Conservation (phyloP, 768 basidiomycete genomes). For the Rhodotorula babjevae region DNA sequence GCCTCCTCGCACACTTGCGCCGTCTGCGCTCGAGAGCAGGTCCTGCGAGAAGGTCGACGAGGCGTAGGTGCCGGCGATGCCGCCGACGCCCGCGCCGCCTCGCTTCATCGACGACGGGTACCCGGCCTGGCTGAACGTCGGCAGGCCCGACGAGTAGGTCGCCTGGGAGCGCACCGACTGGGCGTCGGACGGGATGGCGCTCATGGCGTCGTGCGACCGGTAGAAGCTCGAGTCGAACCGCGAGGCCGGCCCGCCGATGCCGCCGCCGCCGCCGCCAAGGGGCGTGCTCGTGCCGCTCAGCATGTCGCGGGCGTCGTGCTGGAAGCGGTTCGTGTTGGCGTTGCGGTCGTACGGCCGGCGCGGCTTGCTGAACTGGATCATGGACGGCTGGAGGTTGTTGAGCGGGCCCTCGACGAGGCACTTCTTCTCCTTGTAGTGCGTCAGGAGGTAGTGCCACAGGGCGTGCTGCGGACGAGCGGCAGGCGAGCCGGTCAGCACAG, state of each 20-base stretch:
- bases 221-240: constrained; percentile 95
- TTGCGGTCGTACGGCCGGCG: constrained; percentile 80
- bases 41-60: constrained; percentile 41
- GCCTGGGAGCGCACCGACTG: constrained; percentile 96
- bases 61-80: constrained; percentile 57
- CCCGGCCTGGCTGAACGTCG: constrained; percentile 65
- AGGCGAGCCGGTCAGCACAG: not conserved
- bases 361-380: constrained; percentile 99
- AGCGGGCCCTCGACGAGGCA: constrained; percentile 93
- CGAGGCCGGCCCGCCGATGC: constrained; percentile 72
- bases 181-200: constrained; percentile 90
- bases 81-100: constrained; percentile 46
- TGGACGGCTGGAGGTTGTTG: constrained; percentile 90
- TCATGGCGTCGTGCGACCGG: constrained; percentile 85
- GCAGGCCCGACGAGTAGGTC: constrained; percentile 85
- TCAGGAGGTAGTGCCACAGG: constrained; percentile 94
- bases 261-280: not conserved
- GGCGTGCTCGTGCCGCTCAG: constrained; percentile 44
- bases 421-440: constrained; percentile 94
- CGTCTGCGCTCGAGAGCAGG: constrained; percentile 21
- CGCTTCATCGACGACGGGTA: constrained; percentile 48
- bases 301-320: constrained; percentile 81
- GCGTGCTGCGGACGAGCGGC: constrained; percentile 65
- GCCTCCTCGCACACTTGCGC: constrained; percentile 16
- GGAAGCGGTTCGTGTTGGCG: constrained; percentile 89